Evolutionary conservation across 306 rosid species (phyloP), one percentile per base, ranked within the genome.

Genomic region (Prunus kanzakura): DNA sequence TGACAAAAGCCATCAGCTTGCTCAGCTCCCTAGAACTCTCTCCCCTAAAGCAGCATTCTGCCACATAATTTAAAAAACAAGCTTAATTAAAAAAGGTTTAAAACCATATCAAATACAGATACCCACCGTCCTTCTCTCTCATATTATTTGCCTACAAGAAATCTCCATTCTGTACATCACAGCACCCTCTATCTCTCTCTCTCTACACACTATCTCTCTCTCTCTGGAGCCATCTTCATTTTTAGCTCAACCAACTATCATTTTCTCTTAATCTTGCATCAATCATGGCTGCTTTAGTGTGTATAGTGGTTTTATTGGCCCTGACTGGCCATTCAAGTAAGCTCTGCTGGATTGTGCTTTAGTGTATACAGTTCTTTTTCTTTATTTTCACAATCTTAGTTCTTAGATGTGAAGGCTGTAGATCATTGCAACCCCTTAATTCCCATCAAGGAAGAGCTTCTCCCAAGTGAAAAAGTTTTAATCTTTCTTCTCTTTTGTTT

Each of bases 311-410:
- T 43, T 82, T 94, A 80, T 63, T 88, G 18, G 86, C 90, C 64
- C 74, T 89, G 15, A 80, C 90, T 73, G 86, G 88, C 66, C 85
- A 79, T 69, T 94, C 98, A 85, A 89, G 98, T 94, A 94, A 92
- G 96, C 80, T 15, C 35, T 77, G 71, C 2, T 7, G 35, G 2
- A 22, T 81, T 76, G 54, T 1, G 27, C 18, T 35, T 2, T 22
- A 32, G 38, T 5, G 38, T 32, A 5, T 32, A 32, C 5, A 32
- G 2, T 23, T 62, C 52, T 35, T 14, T 69, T 76, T 69, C 25
- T 52, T 18, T 9, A 1, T 50, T 57, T 76, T 67, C 75, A 56
- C 50, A 78, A 43, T 29, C 23, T 69, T 51, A 41, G 75, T 32
- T 29, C 23, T 72, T 51, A 41, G 75, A 56, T 73, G 25, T 22